Evolutionary conservation across 495 filamentous ascomycete species (phyloP), one percentile per base, ranked within the genome.

Genomic region (Chaetomium fimeti): DNA sequence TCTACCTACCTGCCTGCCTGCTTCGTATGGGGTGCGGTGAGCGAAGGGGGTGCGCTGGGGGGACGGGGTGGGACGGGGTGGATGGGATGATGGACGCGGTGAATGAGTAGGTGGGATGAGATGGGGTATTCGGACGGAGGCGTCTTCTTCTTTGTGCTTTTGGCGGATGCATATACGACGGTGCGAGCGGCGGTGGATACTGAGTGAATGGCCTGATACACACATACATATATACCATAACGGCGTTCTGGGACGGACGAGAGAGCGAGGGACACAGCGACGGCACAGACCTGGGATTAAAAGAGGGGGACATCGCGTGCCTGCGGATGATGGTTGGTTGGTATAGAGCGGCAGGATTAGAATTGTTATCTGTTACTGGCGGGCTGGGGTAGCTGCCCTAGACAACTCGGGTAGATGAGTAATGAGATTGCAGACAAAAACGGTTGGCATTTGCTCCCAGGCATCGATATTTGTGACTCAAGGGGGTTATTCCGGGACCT

Each of bases 181-280:
- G 22, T 38, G 3, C 38, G 5, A 5, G 36, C 38, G 55, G 38
- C 22, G 57, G 25, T 58, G 42, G 42, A 42, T 36, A 29, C 7
- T 11, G 32, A 36, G 12, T 11, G 32, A 36, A 8, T 59, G 36
- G 20, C 42, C 20, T 32, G 42, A 48, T 47, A 59, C 13, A 52
- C 25, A 52, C 24, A 52, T 52, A 25, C 24, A 49, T 6, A 52
- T 59, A 59, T 36, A 59, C 57, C 42, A 59, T 42, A 52, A 12
- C 12, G 57, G 57, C 57, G 57, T 59, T 59, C 1, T 42, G 13
- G 36, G 22, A n/a, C 18, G 27, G 40, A 2, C 13, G 57, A 32
- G 13, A 27, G 20, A 22, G 25, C 20, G 22, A 18, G 32, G 56
- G 36, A 18, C 27, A 55, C 3, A 13, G 53, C 56, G 53, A 42